A percentile compares a stretch with the other conserved stretches of the same genome.
Evolutionary conservation across 768 basidiomycete species (phyloP).

Genomic region (Agrocybe chaxingu): DNA sequence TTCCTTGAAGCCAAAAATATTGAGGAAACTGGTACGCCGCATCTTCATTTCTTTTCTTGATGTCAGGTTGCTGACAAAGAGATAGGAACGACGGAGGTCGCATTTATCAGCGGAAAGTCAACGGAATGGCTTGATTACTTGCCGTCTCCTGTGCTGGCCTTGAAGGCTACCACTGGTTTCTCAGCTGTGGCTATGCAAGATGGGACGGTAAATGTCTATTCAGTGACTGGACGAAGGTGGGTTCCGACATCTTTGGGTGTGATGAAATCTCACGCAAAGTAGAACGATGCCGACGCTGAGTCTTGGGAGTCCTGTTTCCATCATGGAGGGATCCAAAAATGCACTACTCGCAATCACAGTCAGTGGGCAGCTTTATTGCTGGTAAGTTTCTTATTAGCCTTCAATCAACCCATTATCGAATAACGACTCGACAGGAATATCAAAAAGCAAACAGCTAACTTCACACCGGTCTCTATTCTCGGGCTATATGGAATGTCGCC

Average conservation of each 20-base stretch:
- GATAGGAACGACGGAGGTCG: slow-evolving; percentile 65
- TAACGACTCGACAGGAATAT: slow-evolving; percentile 55
- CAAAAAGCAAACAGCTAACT: slow-evolving; percentile 60
- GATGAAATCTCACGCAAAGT: not conserved
- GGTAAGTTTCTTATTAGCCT: slow-evolving; percentile 41
- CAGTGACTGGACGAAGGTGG: slow-evolving; percentile 79
- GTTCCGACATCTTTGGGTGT: slow-evolving; percentile 16
- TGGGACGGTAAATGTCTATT: slow-evolving; percentile 80
- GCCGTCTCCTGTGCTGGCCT: slow-evolving; percentile 62
- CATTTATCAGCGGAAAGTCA: slow-evolving; percentile 59
- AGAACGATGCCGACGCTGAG: slow-evolving; percentile 78
- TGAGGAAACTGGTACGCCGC: slow-evolving; percentile 52
- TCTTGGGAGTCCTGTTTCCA: slow-evolving; percentile 67
- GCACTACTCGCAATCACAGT: slow-evolving; percentile 72
- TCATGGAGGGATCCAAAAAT: slow-evolving; percentile 63
- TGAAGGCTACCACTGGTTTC: slow-evolving; percentile 63
- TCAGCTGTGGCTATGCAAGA: slow-evolving; percentile 80
- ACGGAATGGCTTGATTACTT: slow-evolving; percentile 91
- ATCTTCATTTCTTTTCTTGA: slow-evolving; percentile 1
- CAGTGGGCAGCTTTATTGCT: slow-evolving; percentile 68
- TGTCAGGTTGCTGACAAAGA: slow-evolving; percentile 4
- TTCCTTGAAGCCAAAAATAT: slow-evolving; percentile 78
- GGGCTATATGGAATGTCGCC: slow-evolving; percentile 56
- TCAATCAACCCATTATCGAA: slow-evolving; percentile 5
- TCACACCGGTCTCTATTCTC: slow-evolving; percentile 61